Evolutionary conservation across 2,329 filamentous ascomycete genomes (phyloP).

Genomic region (Aspergillus fumigatiaffinis): DNA sequence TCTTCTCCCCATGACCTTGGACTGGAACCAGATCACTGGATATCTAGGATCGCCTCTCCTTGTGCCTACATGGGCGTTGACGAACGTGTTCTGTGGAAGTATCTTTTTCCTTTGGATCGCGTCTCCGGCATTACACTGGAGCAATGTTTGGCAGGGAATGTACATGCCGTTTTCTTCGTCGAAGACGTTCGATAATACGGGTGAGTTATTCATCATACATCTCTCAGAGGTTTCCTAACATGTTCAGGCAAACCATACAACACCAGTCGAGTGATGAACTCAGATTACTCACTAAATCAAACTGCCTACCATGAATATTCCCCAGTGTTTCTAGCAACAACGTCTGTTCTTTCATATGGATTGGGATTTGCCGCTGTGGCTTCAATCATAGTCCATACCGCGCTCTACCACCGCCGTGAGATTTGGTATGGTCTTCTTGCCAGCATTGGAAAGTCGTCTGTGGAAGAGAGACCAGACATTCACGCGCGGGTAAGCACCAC

Average conservation of each 20-base stretch:
- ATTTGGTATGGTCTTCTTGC: conserved; percentile 53
- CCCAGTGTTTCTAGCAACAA: conserved; percentile 62
- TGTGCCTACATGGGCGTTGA: conserved; percentile 65
- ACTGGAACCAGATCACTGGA: conserved; percentile 43
- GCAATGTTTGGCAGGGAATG: conserved; percentile 58
- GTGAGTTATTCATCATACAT: background rate
- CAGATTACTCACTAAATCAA: conserved; percentile 25
- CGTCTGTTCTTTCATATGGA: conserved; percentile 63
- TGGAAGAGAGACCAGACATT: conserved; percentile 42
- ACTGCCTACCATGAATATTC: conserved; percentile 24
- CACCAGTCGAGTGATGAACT: conserved; percentile 22
- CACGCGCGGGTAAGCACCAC: conserved; percentile 38
- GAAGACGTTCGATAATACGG: conserved; percentile 12
- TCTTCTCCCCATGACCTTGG: conserved; percentile 34
- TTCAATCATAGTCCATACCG: conserved; percentile 60
- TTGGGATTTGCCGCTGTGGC: conserved; percentile 65
- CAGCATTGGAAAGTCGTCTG: conserved; percentile 50
- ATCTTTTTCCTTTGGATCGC: conserved; percentile 59
- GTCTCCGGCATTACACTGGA: conserved; percentile 59
- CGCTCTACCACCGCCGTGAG: conserved; percentile 58
- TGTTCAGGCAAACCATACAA: conserved; percentile 18
- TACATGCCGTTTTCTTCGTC: conserved; percentile 55
- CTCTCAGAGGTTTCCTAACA: background rate
- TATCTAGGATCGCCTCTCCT: conserved; percentile 61
- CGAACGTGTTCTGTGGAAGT: conserved; percentile 64